A percentile compares a stretch with the other conserved stretches of the same genome.
Evolutionary conservation across 202 grass and related monocot genomes (phyloP).

Genomic region (Zizania palustris): DNA sequence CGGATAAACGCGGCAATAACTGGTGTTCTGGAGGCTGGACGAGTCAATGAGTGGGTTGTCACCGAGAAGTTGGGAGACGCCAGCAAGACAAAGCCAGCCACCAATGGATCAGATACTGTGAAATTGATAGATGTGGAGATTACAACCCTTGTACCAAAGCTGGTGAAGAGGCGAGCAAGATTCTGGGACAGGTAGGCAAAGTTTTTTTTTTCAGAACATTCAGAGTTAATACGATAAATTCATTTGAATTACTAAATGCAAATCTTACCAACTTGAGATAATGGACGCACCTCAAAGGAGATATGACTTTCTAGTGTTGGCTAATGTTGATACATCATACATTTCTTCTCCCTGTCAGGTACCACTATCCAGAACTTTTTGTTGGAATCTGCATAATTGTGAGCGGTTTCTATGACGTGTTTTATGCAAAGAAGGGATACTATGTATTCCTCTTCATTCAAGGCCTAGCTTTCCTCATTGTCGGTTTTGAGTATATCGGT

Average conservation of each 20-base stretch:
- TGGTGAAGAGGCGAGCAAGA: conserved; percentile 48
- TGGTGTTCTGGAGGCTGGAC: conserved; percentile 68
- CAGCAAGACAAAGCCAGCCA: conserved; percentile 67
- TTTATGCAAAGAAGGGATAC: conserved; percentile 68
- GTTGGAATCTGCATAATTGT: conserved; percentile 65
- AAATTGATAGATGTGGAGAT: conserved; percentile 59
- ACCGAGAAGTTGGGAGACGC: conserved; percentile 78
- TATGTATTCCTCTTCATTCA: conserved; percentile 78
- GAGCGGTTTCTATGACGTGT: conserved; percentile 67
- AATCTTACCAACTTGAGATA: not conserved
- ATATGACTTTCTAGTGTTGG: not conserved
- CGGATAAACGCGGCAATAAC: conserved; percentile 67
- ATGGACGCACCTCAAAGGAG: not conserved
- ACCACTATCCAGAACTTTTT: conserved; percentile 62
- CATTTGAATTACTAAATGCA: conserved; percentile 7
- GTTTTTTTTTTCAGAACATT: conserved; percentile 26
- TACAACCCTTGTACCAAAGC: conserved; percentile 55
- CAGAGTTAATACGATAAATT: not conserved
- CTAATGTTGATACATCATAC: conserved; percentile 31
- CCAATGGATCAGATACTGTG: conserved; percentile 44
- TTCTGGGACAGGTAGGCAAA: conserved; percentile 65
- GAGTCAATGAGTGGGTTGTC: conserved; percentile 96
- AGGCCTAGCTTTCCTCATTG: conserved; percentile 64
- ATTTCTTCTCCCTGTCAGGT: conserved; percentile 43
- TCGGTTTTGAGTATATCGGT: conserved; percentile 70